Evolutionary conservation across 2,329 filamentous ascomycete species (phyloP).

Genomic region (Fusarium sp.): DNA sequence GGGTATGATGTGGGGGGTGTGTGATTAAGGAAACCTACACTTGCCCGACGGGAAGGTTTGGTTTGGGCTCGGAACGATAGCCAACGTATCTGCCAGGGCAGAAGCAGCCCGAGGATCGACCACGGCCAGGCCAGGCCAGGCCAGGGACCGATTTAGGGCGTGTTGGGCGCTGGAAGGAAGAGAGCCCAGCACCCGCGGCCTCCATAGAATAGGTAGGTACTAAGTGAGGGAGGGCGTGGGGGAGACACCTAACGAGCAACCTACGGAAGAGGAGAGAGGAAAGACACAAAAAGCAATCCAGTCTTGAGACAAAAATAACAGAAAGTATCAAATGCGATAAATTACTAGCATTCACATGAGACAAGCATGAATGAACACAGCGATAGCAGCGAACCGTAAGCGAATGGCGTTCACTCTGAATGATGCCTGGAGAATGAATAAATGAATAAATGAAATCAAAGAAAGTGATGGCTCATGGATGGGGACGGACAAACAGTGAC

Average conservation of each 20-base stretch:
- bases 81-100: conserved; percentile 29
- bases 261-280: conserved; percentile 32
- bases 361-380: conserved; percentile 21
- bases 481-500: conserved; percentile 9
- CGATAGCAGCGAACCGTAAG: conserved; percentile 3
- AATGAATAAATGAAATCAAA: conserved; percentile 16
- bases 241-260: conserved; percentile 8
- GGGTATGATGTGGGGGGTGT: conserved; percentile 12
- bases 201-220: neutral
- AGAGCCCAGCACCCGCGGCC: neutral
- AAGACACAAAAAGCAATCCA: conserved; percentile 36
- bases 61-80: conserved; percentile 22
- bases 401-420: conserved; percentile 17
- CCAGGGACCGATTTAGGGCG: conserved; percentile 32
- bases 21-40: conserved; percentile 22
- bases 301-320: conserved; percentile 13
- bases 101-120: conserved; percentile 12
- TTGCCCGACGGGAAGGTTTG: conserved; percentile 27
- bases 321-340: conserved; percentile 15
- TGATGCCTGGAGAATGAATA: conserved; percentile 8
- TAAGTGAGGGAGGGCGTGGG: conserved; percentile 23
- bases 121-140: conserved; percentile 12
- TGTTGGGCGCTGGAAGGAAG: conserved; percentile 24
- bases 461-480: conserved; percentile 4
- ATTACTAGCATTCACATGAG: conserved; percentile 10